These are phyloP conservation scores for Pseudognaphalium luteoalbum DNA, from an alignment of 129 eudicot species.

Conservation along the genomic window DNA sequence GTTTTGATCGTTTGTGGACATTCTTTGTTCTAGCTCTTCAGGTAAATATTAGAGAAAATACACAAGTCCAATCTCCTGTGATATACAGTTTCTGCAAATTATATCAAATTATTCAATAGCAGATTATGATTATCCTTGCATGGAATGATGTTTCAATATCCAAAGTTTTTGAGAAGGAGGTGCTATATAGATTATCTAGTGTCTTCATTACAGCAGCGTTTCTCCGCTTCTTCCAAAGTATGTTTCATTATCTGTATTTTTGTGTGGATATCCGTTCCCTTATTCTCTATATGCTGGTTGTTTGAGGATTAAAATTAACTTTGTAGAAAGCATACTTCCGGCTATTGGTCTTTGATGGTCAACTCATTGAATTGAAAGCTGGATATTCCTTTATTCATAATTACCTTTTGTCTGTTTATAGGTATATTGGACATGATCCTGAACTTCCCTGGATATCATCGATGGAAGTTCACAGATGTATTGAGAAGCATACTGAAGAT, in stretches of 20 bases:
- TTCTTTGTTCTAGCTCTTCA: slow-evolving; percentile 78
- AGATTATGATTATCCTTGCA: slow-evolving; percentile 83
- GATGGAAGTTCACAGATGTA: slow-evolving; percentile 81
- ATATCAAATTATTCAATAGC: slow-evolving; percentile 36
- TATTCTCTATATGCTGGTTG: slow-evolving; percentile 14
- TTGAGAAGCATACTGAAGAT: slow-evolving; percentile 73
- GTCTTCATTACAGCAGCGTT: slow-evolving; percentile 91
- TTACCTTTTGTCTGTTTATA: slow-evolving; percentile 31
- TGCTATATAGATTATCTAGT: slow-evolving; percentile 72
- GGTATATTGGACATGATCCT: slow-evolving; percentile 83
- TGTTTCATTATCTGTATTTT: slow-evolving; percentile 20
- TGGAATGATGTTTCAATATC: slow-evolving; percentile 59
- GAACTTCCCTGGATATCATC: slow-evolving; percentile 87
- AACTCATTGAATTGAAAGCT: slow-evolving; percentile 12
- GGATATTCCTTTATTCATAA: slow-evolving; percentile 2
- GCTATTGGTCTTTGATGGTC: slow-evolving; percentile 1
- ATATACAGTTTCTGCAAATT: slow-evolving; percentile 18
- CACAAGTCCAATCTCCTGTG: slow-evolving; percentile 3
- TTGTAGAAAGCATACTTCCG: slow-evolving; percentile 6
- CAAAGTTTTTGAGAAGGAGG: slow-evolving; percentile 50
- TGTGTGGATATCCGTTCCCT: slow-evolving; percentile 7
- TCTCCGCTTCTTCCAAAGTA: slow-evolving; percentile 94
- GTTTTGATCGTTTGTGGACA: slow-evolving; percentile 97
- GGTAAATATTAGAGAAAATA: slow-evolving; percentile 40
- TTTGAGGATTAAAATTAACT: slow-evolving; percentile 13